Percentiles rank a stretch among this genome's conserved stretches.
Conservation (phyloP, 331 rosid species). For the Quercus phellos region DNA sequence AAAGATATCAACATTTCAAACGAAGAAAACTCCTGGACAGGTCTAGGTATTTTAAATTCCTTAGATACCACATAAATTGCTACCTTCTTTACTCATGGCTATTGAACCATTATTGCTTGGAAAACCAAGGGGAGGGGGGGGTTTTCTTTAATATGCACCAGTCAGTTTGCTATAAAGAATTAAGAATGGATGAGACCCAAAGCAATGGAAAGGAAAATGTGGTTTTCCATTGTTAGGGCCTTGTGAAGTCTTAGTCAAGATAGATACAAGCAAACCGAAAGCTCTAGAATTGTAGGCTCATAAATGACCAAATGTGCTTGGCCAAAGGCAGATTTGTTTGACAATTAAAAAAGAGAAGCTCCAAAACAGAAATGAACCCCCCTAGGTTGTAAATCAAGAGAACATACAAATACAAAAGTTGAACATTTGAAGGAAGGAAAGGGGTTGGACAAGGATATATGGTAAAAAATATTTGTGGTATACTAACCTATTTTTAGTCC, state of each 20-base stretch:
- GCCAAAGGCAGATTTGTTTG: conserved; percentile 19
- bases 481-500: background rate
- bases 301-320: conserved; percentile 21
- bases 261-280: conserved; percentile 11
- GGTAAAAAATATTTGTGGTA: background rate
- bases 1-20: background rate
- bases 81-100: too few relatives aligned
- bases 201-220: conserved; percentile 6
- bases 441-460: conserved; percentile 8
- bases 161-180: background rate
- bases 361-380: conserved; percentile 36
- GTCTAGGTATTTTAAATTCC: background rate
- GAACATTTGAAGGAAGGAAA: conserved; percentile 16
- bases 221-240: conserved; percentile 20
- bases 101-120: too few relatives aligned
- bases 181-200: background rate
- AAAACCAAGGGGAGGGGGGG: too few relatives aligned
- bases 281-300: conserved; percentile 10
- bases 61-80: too few relatives aligned
- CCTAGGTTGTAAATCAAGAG: conserved; percentile 25
- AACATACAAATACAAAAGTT: conserved; percentile 16
- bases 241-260: conserved; percentile 1
- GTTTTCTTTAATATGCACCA: background rate
- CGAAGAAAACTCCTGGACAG: background rate
- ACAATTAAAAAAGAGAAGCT: background rate